phyloP scores from a whole-genome alignment of 2,329 filamentous ascomycete species.

The Penicillium sp. region DNA sequence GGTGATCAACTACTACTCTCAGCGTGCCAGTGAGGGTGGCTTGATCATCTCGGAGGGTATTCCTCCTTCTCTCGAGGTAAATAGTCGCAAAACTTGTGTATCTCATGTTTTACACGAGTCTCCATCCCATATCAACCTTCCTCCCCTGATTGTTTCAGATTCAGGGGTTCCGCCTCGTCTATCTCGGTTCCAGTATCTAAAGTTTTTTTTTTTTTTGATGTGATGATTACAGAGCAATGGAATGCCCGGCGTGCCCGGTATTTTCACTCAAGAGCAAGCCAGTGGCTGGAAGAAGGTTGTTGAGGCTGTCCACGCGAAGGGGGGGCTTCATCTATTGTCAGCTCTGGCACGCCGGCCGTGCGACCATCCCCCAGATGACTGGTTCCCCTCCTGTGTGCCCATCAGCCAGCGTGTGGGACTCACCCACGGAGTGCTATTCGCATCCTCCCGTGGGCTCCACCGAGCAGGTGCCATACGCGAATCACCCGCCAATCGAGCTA shows the following conservation, averaged over 20 bases:
- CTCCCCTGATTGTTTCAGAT: background rate
- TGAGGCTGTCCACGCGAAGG: constrained; percentile 56
- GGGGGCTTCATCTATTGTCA: constrained; percentile 53
- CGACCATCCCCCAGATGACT: constrained; percentile 48
- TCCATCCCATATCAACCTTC: background rate
- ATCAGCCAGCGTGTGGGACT: constrained; percentile 53
- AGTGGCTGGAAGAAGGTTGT: constrained; percentile 57
- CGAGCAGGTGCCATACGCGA: constrained; percentile 44
- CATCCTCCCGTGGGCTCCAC: constrained; percentile 45
- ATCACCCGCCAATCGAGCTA: constrained; percentile 51
- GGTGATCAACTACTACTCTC: constrained; percentile 46
- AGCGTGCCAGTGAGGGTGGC: constrained; percentile 44
- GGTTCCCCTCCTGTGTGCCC: constrained; percentile 43
- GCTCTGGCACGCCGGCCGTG: constrained; percentile 53
- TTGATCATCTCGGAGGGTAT: constrained; percentile 45
- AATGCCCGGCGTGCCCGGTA: constrained; percentile 43
- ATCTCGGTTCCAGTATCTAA: background rate
- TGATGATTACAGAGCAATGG: constrained; percentile 38
- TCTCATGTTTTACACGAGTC: background rate
- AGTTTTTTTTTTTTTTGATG: background rate
- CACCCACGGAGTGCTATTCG: constrained; percentile 48
- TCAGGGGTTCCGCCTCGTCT: background rate
- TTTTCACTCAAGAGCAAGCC: constrained; percentile 47
- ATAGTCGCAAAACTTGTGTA: constrained; percentile 14
- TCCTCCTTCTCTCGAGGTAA: constrained; percentile 45